Conservation (phyloP, 352 stramenopile genomes). For the Blastocystis sp. region DNA sequence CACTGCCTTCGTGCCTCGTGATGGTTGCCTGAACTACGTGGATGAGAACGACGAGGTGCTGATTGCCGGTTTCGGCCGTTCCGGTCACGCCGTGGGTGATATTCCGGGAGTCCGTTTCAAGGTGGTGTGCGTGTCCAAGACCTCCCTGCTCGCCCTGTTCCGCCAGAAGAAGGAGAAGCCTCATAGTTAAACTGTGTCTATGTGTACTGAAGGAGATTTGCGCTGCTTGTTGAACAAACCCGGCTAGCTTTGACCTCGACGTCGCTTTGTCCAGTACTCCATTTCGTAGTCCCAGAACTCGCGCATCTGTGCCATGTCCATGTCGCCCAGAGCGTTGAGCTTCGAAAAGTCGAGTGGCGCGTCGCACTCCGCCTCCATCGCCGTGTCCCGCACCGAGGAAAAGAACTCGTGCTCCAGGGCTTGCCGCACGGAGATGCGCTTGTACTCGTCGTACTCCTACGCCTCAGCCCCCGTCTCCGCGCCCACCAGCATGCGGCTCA, state of each 20-base stretch:
- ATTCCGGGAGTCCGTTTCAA: constrained; percentile 99
- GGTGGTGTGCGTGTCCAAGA: constrained; percentile 75
- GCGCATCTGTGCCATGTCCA: constrained; percentile 24
- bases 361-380: constrained; percentile 46
- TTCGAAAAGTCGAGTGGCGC: constrained; percentile 20
- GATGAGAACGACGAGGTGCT: constrained; percentile 99
- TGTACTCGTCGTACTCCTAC: constrained; percentile 85
- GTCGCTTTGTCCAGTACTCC: not conserved
- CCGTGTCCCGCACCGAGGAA: constrained; percentile 71
- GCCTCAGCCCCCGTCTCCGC: constrained; percentile 67
- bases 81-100: constrained; percentile 98
- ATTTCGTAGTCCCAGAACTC: constrained; percentile 31
- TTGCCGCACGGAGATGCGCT: constrained; percentile 89
- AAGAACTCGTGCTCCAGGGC: constrained; percentile 95
- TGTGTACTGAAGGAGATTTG: constrained; percentile 33
- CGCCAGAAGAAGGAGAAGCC: constrained; percentile 99
- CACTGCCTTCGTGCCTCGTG: constrained; percentile 97
- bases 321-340: constrained; percentile 12
- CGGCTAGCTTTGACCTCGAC: not conserved
- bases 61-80: constrained; percentile 98
- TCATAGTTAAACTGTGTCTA: constrained; percentile 81
- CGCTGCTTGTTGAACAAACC: constrained; percentile 74
- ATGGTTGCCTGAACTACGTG: constrained; percentile 99
- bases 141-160: constrained; percentile 93
- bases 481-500: constrained; percentile 43